Conservation (phyloP, 1,139 yeast species). For the Pneumocystis jirovecii region DNA sequence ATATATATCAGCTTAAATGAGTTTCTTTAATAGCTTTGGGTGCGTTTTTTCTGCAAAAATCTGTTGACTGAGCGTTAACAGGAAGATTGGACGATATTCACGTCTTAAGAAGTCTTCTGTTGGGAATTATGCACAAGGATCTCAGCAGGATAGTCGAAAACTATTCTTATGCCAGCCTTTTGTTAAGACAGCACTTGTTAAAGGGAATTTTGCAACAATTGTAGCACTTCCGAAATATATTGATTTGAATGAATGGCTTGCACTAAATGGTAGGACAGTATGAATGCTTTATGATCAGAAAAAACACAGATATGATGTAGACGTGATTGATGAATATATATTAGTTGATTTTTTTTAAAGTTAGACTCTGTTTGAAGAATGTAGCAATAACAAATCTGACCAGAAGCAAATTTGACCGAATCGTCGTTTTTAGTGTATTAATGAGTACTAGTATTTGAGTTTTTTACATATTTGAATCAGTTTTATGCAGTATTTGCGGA, state of each 20-base stretch:
- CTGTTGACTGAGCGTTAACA: background rate
- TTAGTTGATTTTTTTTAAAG: background rate
- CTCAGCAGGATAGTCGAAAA: conserved; percentile 26
- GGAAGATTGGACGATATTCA: conserved; percentile 15
- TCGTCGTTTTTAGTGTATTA: background rate
- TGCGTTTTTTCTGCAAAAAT: background rate
- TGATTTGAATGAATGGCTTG: conserved; percentile 90
- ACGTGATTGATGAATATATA: background rate
- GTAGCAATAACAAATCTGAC: background rate
- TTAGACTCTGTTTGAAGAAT: background rate
- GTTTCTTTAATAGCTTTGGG: background rate
- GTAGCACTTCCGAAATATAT: conserved; percentile 92
- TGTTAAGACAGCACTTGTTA: conserved; percentile 83
- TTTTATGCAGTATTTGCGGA: conserved; percentile 81
- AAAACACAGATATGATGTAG: no score
- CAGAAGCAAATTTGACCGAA: background rate
- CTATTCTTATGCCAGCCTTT: conserved; percentile 82
- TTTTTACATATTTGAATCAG: conserved; percentile 70
- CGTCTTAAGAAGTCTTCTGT: conserved; percentile 5
- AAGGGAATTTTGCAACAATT: conserved; percentile 93
- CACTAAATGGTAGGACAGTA: conserved; percentile 38
- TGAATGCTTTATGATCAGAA: background rate
- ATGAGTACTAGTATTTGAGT: conserved; percentile 47
- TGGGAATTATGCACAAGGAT: background rate
- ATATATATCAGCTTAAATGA: background rate